A percentile compares a stretch with the other conserved stretches of the same genome.
Conservation (phyloP, 2,329 filamentous ascomycete genomes). For the Hymenoscyphus occultus region DNA sequence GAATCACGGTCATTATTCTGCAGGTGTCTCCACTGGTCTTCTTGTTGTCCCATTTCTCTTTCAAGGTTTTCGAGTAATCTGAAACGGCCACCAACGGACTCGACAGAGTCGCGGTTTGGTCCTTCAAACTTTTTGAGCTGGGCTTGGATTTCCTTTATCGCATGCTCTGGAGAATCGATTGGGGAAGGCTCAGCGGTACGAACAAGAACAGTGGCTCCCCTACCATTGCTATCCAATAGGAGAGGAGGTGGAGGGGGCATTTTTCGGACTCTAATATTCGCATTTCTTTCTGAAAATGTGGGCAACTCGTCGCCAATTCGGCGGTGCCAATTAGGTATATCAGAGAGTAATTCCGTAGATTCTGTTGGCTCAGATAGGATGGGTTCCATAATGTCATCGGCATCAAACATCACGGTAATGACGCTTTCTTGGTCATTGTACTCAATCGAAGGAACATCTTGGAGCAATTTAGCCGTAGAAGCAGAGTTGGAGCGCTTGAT, state of each 20-base stretch:
- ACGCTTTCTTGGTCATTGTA: constrained; percentile 37
- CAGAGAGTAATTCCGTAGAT: constrained; percentile 31
- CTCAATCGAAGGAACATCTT: constrained; percentile 12
- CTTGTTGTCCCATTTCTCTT: constrained; percentile 58
- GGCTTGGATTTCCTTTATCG: constrained; percentile 33
- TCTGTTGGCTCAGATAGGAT: constrained; percentile 25
- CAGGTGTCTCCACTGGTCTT: constrained; percentile 58
- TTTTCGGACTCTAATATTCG: constrained; percentile 46
- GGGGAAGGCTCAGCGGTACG: constrained; percentile 35
- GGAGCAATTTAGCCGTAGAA: background rate
- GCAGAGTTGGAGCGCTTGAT: constrained; percentile 32
- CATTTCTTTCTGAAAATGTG: constrained; percentile 55
- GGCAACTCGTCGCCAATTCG: constrained; percentile 58
- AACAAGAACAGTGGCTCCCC: constrained; percentile 44
- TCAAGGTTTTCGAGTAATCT: constrained; percentile 56
- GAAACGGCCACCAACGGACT: constrained; percentile 27
- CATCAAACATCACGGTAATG: constrained; percentile 47
- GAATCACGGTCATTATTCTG: constrained; percentile 45
- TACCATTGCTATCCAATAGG: constrained; percentile 44
- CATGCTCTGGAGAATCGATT: constrained; percentile 31
- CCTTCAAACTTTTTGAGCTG: constrained; percentile 35
- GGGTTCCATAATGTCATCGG: constrained; percentile 26
- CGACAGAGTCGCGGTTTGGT: constrained; percentile 30
- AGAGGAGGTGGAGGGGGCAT: constrained; percentile 57
- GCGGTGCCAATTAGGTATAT: constrained; percentile 46